Evolutionary conservation across 2,329 filamentous ascomycete species (phyloP).

Genomic region (Parafenestella ontariensis): DNA sequence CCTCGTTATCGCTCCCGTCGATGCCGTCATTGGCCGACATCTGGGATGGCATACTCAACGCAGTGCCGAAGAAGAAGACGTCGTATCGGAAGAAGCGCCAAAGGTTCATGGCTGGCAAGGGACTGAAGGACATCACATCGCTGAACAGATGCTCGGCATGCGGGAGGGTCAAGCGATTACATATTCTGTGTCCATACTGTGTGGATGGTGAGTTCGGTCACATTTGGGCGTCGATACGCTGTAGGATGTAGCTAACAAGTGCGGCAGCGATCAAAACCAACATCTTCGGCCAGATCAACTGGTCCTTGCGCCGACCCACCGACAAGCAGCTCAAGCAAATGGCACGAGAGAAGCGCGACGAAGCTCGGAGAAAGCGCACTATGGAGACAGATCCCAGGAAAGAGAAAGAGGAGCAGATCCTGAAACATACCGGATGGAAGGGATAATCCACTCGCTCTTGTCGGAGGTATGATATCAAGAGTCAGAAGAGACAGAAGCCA

Average conservation of each 20-base stretch:
- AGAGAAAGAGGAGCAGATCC: slow-evolving; percentile 33
- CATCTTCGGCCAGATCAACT: slow-evolving; percentile 40
- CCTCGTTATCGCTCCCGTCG: slow-evolving; percentile 59
- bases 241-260: slow-evolving; percentile 7
- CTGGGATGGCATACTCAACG: slow-evolving; percentile 90
- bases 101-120: slow-evolving; percentile 95
- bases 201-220: slow-evolving; percentile 70
- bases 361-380: slow-evolving; percentile 19
- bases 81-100: slow-evolving; percentile 95
- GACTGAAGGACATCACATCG: slow-evolving; percentile 84
- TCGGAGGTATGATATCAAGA: not conserved
- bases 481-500: not conserved
- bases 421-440: slow-evolving; percentile 41
- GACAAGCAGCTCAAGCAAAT: slow-evolving; percentile 40
- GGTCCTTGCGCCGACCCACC: slow-evolving; percentile 34
- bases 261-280: slow-evolving; percentile 43
- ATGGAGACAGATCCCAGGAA: slow-evolving; percentile 31
- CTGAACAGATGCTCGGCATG: slow-evolving; percentile 91
- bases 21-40: slow-evolving; percentile 71
- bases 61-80: slow-evolving; percentile 98
- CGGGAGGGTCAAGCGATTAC: slow-evolving; percentile 84
- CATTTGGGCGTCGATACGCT: not conserved
- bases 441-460: slow-evolving; percentile 8
- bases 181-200: slow-evolving; percentile 87
- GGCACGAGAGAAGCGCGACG: slow-evolving; percentile 28